phyloP scores from a whole-genome alignment of 495 filamentous ascomycete species.

The Xylaria grammica region DNA sequence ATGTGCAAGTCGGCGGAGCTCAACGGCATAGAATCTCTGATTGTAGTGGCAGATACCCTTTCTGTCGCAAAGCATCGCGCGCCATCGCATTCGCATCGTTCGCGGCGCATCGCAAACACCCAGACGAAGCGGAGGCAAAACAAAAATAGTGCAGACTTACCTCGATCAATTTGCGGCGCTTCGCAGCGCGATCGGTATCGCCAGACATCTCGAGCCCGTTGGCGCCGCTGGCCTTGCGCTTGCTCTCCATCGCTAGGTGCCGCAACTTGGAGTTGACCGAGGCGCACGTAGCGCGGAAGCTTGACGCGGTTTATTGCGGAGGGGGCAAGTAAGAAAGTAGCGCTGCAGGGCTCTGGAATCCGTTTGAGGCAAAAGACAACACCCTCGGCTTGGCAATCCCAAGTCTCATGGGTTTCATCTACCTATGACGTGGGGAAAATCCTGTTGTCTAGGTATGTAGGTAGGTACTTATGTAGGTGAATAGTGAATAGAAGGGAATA shows the following conservation, averaged over 20 bases:
- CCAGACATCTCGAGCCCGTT: conserved; percentile 38
- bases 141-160: conserved; percentile 31
- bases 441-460: neutral
- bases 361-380: conserved; percentile 7
- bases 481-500: conserved; percentile 10
- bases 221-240: conserved; percentile 64
- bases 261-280: conserved; percentile 22
- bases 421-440: neutral
- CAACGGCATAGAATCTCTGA: neutral
- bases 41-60: neutral
- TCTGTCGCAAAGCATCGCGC: conserved; percentile 24
- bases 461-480: neutral
- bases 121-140: neutral
- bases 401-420: neutral
- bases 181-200: conserved; percentile 62
- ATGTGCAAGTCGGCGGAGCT: neutral
- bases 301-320: conserved; percentile 24
- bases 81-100: neutral
- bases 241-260: conserved; percentile 62
- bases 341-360: conserved; percentile 7
- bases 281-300: conserved; percentile 25
- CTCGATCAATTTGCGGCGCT: conserved; percentile 47
- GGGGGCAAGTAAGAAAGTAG: conserved; percentile 7
- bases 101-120: conserved; percentile 10
- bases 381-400: conserved; percentile 5